phyloP scores from a whole-genome alignment of 306 rosid genomes.

The Fragaria vesca region DNA sequence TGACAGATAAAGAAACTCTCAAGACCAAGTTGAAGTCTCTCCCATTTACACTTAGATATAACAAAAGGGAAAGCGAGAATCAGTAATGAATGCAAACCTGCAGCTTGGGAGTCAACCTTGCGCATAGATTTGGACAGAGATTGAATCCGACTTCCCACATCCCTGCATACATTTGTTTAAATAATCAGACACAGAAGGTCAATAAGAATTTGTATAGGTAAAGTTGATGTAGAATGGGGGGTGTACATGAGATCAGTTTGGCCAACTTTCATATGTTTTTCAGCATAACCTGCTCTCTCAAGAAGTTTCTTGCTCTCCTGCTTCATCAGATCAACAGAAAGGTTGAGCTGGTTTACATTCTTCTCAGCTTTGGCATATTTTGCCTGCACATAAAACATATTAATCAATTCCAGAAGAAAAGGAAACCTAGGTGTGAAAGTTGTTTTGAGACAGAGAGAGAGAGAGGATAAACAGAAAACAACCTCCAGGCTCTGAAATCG shows the following conservation, averaged over 20 bases:
- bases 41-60: background rate
- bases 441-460: background rate
- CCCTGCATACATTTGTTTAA: slow-evolving; percentile 40
- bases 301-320: slow-evolving; percentile 82
- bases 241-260: slow-evolving; percentile 58
- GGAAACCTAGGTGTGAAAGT: slow-evolving; percentile 8
- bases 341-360: slow-evolving; percentile 64
- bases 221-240: slow-evolving; percentile 10
- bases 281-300: slow-evolving; percentile 78
- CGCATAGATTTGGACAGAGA: slow-evolving; percentile 60
- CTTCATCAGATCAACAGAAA: slow-evolving; percentile 72
- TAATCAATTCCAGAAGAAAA: slow-evolving; percentile 11
- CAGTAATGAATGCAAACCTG: slow-evolving; percentile 39
- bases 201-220: background rate
- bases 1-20: background rate
- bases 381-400: slow-evolving; percentile 44
- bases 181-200: slow-evolving; percentile 15
- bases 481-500: slow-evolving; percentile 91
- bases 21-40: background rate
- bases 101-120: slow-evolving; percentile 66
- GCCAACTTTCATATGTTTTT: slow-evolving; percentile 83
- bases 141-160: slow-evolving; percentile 64
- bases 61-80: background rate
- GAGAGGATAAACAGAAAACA: slow-evolving; percentile 4
- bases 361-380: slow-evolving; percentile 72